Base-by-base conservation (phyloP, 2,329 filamentous ascomycete genomes). In the Calonectria hawksworthii region DNA sequence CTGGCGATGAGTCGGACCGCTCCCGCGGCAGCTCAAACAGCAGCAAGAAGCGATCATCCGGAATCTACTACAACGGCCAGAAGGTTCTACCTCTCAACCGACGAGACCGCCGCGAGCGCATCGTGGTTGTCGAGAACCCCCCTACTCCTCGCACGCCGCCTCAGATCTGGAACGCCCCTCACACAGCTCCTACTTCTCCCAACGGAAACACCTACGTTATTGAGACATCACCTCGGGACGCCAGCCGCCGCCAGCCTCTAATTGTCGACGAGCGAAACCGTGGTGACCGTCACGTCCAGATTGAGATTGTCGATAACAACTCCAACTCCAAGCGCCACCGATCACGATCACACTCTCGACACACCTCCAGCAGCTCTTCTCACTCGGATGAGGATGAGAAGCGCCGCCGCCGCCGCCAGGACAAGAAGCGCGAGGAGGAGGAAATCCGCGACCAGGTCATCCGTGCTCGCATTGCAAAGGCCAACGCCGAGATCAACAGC, bases 71-170 rank as follows among this genome's bases (percentile, higher is more conserved):
- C 83, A 86, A 83, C 77, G 86, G 82, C 68, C 81, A 83, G 34
- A 85, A 82, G 77, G 78, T 85, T 3, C 68, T 85, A 59, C 83
- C 86, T 66, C 67, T 84, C 70, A 81, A 82, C 76, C 83, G 81
- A 73, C 82, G 81, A 47, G 79, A 84, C 54, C 83, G 83, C 72
- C 83, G 84, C 65, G 88, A 90, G 75, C 86, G 87, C 71, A 83
- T 87, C 68, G 78, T 88, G 70, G 83, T 90, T 71, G 84, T 87
- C 67, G 86, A 89, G 74, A 84, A 83, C 76, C 87, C 87, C 4
- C 85, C 88, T 16, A 86, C 86, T 11, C 86, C 88, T 44, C 85
- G 86, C 71, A 88, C 88, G 34, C 87, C 89, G 32, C 87, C 89
- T n/a, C 87, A 85, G 75, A 79, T 82, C 41, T 87, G 84, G 78